Base-by-base conservation (phyloP, 2,329 filamentous ascomycete genomes). In the Didymella segeticola region DNA sequence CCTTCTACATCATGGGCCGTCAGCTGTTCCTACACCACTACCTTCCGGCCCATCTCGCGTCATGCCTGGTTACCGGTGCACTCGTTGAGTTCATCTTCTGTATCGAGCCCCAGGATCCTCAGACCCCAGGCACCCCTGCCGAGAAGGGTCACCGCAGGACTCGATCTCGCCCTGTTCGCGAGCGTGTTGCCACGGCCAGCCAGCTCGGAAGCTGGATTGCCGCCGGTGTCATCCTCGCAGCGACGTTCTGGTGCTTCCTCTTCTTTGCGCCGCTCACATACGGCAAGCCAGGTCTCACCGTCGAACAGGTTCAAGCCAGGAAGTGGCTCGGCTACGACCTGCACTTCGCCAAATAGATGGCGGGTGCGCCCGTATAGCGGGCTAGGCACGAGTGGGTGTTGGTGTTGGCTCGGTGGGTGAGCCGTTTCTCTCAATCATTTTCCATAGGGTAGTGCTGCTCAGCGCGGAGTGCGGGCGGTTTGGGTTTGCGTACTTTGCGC, bases 1-100 rank as follows among this genome's bases (percentile, higher is more conserved):
- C 93, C 46, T 99, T 99, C 82, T 99, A 87, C 80, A 86, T 97
- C 60, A 99, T 99, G 93, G 93, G 93, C 52, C 92, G 93, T 67
- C 93, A 99, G 76, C 87, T 97, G 61, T 99, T 99, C 86, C 78
- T 99, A 64, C 95, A 99, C 76, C 95, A 99, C 78, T 99, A 99
- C 73, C 85, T 99, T 3, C 95, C 95, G 0, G 91, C 95, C 1
- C 95, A 99, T 72, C 83, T 99, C 10, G 93, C 95, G 1, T 96
- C 92, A 6, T 87, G 87, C 23, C 84, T 99, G 30, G 93, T 99
- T 19, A 90, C 95, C 0, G 95, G 95, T 42, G 91, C 93, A 19
- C 82, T 99, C 17, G 80, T 99, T 17, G 95, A 99, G 75, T 99
- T 99, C 75, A 87, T 99, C 72, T 98, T 98, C 81, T 96, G 91